Evolutionary conservation across 2,329 filamentous ascomycete genomes (phyloP).

Genomic region (Paracoccidioides lutzii): DNA sequence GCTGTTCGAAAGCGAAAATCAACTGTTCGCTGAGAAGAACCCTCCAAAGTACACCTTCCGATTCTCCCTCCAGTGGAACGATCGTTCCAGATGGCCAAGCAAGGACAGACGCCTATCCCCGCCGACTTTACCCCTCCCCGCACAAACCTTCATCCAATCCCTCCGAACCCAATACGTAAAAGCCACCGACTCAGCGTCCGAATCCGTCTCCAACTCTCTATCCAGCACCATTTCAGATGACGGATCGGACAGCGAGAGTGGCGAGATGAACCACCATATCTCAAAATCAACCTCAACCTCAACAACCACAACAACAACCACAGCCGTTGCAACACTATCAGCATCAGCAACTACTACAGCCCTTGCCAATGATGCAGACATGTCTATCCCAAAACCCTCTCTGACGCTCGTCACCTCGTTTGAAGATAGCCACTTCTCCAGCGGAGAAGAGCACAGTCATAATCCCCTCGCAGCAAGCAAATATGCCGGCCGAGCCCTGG

Average conservation of each 20-base stretch:
- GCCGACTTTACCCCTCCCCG: conserved; percentile 44
- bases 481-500: conserved; percentile 50
- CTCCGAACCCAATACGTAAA: conserved; percentile 8
- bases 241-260: conserved; percentile 10
- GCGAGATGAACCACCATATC: conserved; percentile 4
- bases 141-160: conserved; percentile 41
- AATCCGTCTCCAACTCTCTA: conserved; percentile 9
- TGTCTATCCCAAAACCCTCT: neutral
- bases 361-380: too few species aligned
- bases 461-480: conserved; percentile 33
- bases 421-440: conserved; percentile 10
- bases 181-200: conserved; percentile 9
- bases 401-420: conserved; percentile 4
- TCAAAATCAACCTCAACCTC: neutral
- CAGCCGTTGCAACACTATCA: neutral
- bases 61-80: conserved; percentile 55
- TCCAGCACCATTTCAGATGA: conserved; percentile 11
- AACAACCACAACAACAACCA: neutral
- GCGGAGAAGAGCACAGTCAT: conserved; percentile 14
- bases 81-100: conserved; percentile 38
- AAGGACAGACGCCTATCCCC: conserved; percentile 42
- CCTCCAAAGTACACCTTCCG: conserved; percentile 51
- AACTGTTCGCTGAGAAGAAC: neutral
- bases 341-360: neutral
- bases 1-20: neutral